Evolutionary conservation across 495 filamentous ascomycete species (phyloP), one percentile per base, ranked within the genome.

Genomic region (Podospora pseudopauciseta): DNA sequence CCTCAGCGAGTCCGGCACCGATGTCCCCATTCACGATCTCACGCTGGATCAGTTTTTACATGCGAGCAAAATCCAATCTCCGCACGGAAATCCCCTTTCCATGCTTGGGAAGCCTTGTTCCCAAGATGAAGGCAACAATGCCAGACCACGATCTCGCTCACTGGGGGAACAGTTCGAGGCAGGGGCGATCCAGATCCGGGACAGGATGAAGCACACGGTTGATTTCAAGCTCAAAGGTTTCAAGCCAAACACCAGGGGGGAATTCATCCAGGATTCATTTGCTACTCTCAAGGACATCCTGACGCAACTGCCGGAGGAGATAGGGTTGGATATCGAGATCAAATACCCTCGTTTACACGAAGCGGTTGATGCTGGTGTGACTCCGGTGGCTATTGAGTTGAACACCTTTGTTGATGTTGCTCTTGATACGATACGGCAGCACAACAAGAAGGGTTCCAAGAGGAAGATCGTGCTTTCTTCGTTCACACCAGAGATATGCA

Each of bases 151-250:
- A 32, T 65, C 69, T 32, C 53, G 71, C 20, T 71, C 71, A 20
- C 9, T 91, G 84, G 81, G 90, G 89, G 75, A 87, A 83, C 20
- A 91, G 90, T 63, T 59, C 39, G 65, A 67, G 32, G 30, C 39
- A 19, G 28, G 65, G 27, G 34, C 68, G 18, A 4, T 58, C 27
- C 64, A 71, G n/a, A 63, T 80, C 5, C 23, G 53, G 9, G 70
- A 79, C 3, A 70, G 80, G n/a, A 75, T 81, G 70, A 76, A 71
- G 34, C 72, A 75, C 54, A 82, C 80, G 67, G 39, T 73, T n/a
- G 77, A 80, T 28, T 76, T 75, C 66, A 74, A 72, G 32, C 65
- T 57, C 13, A 77, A 74, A 57, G 75, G 73, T 2, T 75, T 77
- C 65, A 81, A 81, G 62, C 70, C 74, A 0, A 82, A 83, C 67